A percentile compares a stretch with the other conserved stretches of the same genome.
Evolutionary conservation across 441 rosid genomes (phyloP).

Genomic region (Adansonia madagascariensis): DNA sequence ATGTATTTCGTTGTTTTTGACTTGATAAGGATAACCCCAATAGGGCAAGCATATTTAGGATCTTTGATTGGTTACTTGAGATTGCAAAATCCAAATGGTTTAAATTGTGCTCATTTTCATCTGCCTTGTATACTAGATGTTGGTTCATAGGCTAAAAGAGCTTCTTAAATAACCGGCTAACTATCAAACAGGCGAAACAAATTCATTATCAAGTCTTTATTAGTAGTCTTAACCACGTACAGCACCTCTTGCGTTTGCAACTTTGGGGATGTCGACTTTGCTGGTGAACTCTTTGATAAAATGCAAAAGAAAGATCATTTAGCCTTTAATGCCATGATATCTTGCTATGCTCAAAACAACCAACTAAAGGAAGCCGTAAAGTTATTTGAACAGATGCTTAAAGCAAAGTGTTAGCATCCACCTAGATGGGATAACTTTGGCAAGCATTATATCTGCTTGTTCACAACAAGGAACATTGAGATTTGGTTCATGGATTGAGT

Average conservation of each 20-base stretch:
- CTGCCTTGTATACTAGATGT: conserved; percentile 26
- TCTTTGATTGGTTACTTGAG: conserved; percentile 3
- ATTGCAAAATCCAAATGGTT: neutral
- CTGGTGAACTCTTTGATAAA: conserved; percentile 42
- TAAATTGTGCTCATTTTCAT: neutral
- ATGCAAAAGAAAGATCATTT: conserved; percentile 39
- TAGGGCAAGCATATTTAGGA: neutral
- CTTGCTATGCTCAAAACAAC: conserved; percentile 50
- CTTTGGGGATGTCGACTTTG: conserved; percentile 48
- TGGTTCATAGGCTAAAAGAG: conserved; percentile 36
- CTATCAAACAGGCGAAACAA: conserved; percentile 48
- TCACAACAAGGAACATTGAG: conserved; percentile 41
- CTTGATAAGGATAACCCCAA: neutral
- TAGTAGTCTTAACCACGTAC: conserved; percentile 40
- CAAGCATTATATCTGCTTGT: conserved; percentile 46
- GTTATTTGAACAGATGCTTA: conserved; percentile 38
- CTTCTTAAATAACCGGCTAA: conserved; percentile 39
- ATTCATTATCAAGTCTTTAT: conserved; percentile 50
- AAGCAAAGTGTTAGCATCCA: conserved; percentile 26
- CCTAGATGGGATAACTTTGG: conserved; percentile 43
- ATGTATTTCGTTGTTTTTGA: neutral
- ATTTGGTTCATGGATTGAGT: conserved; percentile 40
- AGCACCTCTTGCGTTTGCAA: conserved; percentile 38
- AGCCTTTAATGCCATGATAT: conserved; percentile 54
- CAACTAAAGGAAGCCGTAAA: conserved; percentile 38